Evolutionary conservation across 78 protist genomes (phyloP).

Genomic region (Dictyostelium intermedium): DNA sequence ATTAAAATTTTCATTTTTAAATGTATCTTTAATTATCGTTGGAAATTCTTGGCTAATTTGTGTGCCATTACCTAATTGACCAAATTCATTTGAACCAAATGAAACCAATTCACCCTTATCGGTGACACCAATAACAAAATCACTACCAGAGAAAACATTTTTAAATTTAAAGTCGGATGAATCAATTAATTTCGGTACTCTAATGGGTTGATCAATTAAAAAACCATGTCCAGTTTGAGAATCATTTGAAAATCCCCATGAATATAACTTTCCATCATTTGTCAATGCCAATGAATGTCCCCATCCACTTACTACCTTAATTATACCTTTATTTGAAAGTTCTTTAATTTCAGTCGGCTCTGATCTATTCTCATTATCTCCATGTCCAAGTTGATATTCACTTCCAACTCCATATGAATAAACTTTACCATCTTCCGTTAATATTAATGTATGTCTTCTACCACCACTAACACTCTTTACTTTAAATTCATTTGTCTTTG

Average conservation of each 20-base stretch:
- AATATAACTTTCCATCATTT: slow-evolving; percentile 2
- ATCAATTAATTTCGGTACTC: not conserved
- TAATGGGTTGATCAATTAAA: not conserved
- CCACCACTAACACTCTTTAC: not conserved
- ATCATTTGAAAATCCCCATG: slow-evolving; percentile 36
- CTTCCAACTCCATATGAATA: slow-evolving; percentile 22
- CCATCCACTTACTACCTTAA: slow-evolving; percentile 5
- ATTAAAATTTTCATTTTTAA: not conserved
- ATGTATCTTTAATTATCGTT: not conserved
- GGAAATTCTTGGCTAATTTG: not conserved
- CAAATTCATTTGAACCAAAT: slow-evolving; percentile 12
- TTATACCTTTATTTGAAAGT: not conserved
- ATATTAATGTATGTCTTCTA: slow-evolving; percentile 37
- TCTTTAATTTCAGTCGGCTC: not conserved
- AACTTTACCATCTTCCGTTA: not conserved
- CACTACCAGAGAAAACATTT: slow-evolving; percentile 29
- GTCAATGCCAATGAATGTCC: slow-evolving; percentile 16
- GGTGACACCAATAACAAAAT: not conserved
- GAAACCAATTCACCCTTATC: not conserved
- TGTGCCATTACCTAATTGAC: slow-evolving; percentile 36
- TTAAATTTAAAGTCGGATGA: not conserved
- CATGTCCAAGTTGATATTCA: slow-evolving; percentile 32
- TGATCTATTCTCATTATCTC: not conserved
- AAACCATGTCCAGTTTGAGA: slow-evolving; percentile 23
- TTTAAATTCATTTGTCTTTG: not conserved